Conservation (phyloP, 768 basidiomycete species). For the Leccinum ochraceum region DNA sequence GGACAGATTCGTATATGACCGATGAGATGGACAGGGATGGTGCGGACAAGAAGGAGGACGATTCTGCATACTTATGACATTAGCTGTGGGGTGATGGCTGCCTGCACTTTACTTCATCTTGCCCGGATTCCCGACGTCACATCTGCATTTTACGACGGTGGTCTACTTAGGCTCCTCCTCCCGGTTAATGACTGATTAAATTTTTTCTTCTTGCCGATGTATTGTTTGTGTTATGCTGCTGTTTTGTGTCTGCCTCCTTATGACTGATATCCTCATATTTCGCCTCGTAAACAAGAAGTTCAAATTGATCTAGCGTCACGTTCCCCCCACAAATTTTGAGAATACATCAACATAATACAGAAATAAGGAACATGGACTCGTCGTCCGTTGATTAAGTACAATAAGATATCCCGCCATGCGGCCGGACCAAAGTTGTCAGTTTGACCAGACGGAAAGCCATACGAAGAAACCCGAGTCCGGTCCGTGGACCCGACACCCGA, state of each 20-base stretch:
- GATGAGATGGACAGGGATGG: slow-evolving; percentile 36
- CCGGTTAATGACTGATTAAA: too few relatives aligned
- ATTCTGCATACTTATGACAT: slow-evolving; percentile 30
- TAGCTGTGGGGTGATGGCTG: neutral
- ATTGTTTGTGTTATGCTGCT: neutral
- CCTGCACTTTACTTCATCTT: neutral
- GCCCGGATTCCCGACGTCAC: neutral
- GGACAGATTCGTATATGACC: slow-evolving; percentile 10
- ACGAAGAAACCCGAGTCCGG: too few relatives aligned
- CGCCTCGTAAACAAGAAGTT: neutral
- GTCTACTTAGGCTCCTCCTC: too few relatives aligned
- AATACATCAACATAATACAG: too few relatives aligned
- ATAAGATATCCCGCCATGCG: too few relatives aligned
- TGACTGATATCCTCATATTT: neutral
- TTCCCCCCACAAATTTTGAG: neutral
- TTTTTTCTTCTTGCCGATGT: too few relatives aligned
- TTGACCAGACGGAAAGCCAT: too few relatives aligned
- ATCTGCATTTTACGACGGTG: neutral
- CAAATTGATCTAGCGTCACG: neutral
- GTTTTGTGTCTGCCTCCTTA: neutral
- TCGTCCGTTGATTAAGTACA: too few relatives aligned
- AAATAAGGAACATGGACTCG: too few relatives aligned
- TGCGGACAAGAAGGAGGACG: slow-evolving; percentile 36
- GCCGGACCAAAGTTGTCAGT: too few relatives aligned
- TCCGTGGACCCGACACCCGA: too few relatives aligned